phyloP scores from a whole-genome alignment of 108 stramenopile species.

The Cyclostephanos tholiformis region DNA sequence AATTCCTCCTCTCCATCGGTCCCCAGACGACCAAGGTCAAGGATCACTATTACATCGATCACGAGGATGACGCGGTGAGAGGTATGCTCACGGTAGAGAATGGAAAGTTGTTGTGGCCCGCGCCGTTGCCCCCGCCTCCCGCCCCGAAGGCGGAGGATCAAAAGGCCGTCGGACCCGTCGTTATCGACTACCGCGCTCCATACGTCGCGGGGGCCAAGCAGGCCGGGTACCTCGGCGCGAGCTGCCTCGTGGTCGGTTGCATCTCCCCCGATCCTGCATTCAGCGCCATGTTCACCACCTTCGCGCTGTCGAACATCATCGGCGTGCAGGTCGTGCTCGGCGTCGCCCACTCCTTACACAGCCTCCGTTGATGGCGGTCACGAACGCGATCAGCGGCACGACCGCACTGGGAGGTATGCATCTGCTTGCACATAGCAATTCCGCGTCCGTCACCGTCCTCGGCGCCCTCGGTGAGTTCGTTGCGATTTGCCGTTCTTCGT shows the following conservation, averaged over 20 bases:
- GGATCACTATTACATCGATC: constrained; percentile 61
- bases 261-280: constrained; percentile 93
- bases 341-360: constrained; percentile 96
- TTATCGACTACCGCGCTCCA: constrained; percentile 81
- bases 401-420: constrained; percentile 99
- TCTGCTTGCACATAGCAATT: constrained; percentile 83
- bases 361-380: constrained; percentile 98
- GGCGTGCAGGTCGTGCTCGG: constrained; percentile 97
- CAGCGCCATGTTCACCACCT: constrained; percentile 94
- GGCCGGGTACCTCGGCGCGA: constrained; percentile 70
- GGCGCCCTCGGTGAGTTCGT: too few species aligned
- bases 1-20: constrained; percentile 81
- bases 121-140: constrained; percentile 80
- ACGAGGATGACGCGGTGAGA: constrained; percentile 93
- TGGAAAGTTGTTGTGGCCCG: constrained; percentile 91
- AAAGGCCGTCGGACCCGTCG: constrained; percentile 45
- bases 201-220: constrained; percentile 74
- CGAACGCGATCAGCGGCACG: constrained; percentile 98
- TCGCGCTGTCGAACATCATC: constrained; percentile 92
- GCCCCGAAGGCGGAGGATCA: constrained; percentile 59
- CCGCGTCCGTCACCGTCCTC: constrained; percentile 66
- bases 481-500: too few species aligned
- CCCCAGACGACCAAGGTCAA: constrained; percentile 75
- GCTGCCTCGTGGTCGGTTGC: constrained; percentile 84
- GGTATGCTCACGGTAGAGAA: constrained; percentile 91